Base-by-base conservation (phyloP, 176 grass and related monocot species). In the Luzula sylvatica region DNA sequence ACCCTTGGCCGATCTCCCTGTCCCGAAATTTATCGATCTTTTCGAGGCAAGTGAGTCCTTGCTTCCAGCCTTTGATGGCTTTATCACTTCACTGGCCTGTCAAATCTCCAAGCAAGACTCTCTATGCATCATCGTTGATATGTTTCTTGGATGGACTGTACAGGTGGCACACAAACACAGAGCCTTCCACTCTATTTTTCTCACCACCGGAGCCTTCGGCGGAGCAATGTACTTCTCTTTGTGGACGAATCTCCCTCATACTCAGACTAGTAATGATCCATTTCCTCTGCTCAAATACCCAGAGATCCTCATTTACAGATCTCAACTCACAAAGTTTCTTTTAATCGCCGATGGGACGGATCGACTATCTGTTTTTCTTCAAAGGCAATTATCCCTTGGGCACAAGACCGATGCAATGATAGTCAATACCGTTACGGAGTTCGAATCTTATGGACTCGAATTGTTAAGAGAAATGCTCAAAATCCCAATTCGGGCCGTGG, bases 1-100 rank as follows among this genome's bases (percentile, higher is more conserved):
- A n/a, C n/a, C n/a, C n/a, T n/a, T n/a, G n/a, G n/a, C n/a, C n/a
- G n/a, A n/a, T n/a, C n/a, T n/a, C n/a, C n/a, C n/a, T n/a, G n/a
- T n/a, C n/a, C n/a, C n/a, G n/a, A n/a, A n/a, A n/a, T n/a, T n/a
- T n/a, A n/a, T n/a, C n/a, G n/a, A n/a, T n/a, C n/a, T 78, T 62
- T 78, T 86, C 42, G 26, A 23, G 11, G 87, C 81, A 3, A 71
- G 65, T 16, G 69, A 68, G 60, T 86, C 77, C 6, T 69, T 86
- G 5, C 81, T 15, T 21, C 81, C 77, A 1, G 53, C 72, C 26
- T 93, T 93, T 22, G 65, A 86, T 3, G 35, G 52, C 0, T 80
- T 78, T 68, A 0, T 92, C 27, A 13, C 15, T 69, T n/a, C n/a
- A n/a, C n/a, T n/a, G n/a, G 3, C 11, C 25, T 14, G 25, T 21